A percentile compares a stretch with the other conserved stretches of the same genome.
phyloP scores from a whole-genome alignment of 768 basidiomycete species.

The Clathrus columnatus region DNA sequence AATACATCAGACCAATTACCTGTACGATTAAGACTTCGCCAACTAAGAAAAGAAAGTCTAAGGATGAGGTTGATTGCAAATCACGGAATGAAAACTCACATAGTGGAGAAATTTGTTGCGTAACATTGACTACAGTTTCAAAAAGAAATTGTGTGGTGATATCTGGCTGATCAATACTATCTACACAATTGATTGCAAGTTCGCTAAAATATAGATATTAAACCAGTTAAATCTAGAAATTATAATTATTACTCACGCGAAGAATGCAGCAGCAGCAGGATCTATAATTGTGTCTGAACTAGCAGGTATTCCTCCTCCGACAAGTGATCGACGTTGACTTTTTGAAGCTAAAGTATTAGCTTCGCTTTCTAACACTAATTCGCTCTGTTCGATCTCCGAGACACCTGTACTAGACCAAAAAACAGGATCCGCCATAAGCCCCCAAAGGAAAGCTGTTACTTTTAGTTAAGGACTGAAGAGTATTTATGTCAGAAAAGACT shows the following conservation, averaged over 20 bases:
- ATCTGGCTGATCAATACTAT: slow-evolving; percentile 3
- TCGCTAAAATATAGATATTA: not conserved
- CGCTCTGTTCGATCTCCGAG: not conserved
- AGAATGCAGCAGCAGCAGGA: not conserved
- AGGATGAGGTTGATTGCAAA: no score
- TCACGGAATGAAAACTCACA: slow-evolving; percentile 4
- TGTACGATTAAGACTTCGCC: not conserved
- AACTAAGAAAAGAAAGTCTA: slow-evolving; percentile 16
- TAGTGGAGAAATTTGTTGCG: not conserved
- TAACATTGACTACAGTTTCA: not conserved
- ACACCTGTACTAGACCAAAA: not conserved
- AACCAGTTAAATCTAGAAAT: not conserved
- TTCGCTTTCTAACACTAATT: not conserved
- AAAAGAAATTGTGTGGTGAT: slow-evolving; percentile 2
- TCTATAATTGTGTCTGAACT: not conserved
- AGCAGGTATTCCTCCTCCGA: not conserved
- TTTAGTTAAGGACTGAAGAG: not conserved
- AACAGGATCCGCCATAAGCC: not conserved
- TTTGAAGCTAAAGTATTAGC: not conserved
- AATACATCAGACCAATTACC: not conserved
- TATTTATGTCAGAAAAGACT: not conserved
- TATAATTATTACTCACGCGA: not conserved
- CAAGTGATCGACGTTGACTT: not conserved
- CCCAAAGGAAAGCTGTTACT: not conserved
- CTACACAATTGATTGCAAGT: slow-evolving; percentile 3